Base-by-base conservation (phyloP, 257 asterid species). In the Gentiana macrophylla region DNA sequence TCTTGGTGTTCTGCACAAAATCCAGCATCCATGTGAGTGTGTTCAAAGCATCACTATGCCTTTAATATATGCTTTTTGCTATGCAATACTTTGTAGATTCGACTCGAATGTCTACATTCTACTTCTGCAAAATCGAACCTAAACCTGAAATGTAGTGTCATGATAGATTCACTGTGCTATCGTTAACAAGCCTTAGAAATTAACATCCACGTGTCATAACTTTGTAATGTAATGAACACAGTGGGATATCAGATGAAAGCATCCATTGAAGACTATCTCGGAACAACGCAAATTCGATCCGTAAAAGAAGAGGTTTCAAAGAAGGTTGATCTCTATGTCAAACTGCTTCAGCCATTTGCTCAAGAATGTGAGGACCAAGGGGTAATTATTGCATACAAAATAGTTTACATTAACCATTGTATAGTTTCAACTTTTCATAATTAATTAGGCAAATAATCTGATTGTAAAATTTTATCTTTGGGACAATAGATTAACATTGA, bases 191-290 rank as follows among this genome's bases (percentile, higher is more conserved):
- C 24, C 24, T 24, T 24, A 24, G 24, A 24, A 24, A 24, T 24
- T 24, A 24, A 24, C 24, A 24, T 24, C 24, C 24, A 24, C 24
- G 24, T 24, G 24, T 24, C 50, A 55, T 35, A 46, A 34, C 4
- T 47, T 4, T 55, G 37, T 24, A 24, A 24, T 24, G 24, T 24
- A 24, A 24, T 24, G 24, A 24, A 24, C 5, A 8, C 79, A 86
- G 93, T 86, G 87, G 95, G 95, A 8, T 86, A 77, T 55, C 85
- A 79, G 15, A 74, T 86, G 73, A 75, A 81, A 66, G 70, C 79
- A 63, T 73, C 67, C 35, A 69, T 72, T 0, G 74, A 73, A 58
- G 67, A 81, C 56, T 80, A 80, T 37, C 57, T 75, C 12, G 89
- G 89, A 32, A 66, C 85, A 35, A 68, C 89, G 32, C 87, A 83